A percentile compares a stretch with the other conserved stretches of the same genome.
Evolutionary conservation across 306 rosid species (phyloP).

Genomic region (Senna siamea): DNA sequence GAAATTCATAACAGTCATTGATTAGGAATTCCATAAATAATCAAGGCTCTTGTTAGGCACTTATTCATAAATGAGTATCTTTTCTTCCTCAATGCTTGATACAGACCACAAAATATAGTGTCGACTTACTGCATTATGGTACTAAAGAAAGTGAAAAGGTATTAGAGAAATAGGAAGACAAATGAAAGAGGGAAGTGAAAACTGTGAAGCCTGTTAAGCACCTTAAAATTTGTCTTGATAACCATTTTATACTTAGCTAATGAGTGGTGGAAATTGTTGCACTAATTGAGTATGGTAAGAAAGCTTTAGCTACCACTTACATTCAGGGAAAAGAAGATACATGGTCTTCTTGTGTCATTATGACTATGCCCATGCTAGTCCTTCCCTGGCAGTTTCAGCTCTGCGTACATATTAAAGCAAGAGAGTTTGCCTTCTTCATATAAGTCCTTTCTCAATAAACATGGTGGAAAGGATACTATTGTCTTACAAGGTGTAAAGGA

Average conservation of each 20-base stretch:
- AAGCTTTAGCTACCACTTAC: constrained; percentile 2
- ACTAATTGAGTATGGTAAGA: constrained; percentile 16
- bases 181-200: not conserved
- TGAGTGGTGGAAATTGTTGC: not conserved
- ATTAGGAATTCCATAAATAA: too few relatives aligned
- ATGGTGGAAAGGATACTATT: constrained; percentile 84
- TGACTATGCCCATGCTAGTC: constrained; percentile 4
- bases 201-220: not conserved
- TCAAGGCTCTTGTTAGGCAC: too few relatives aligned
- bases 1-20: too few relatives aligned
- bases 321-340: constrained; percentile 16
- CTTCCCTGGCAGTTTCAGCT: constrained; percentile 59
- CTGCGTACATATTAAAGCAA: constrained; percentile 92
- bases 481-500: constrained; percentile 81
- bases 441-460: constrained; percentile 90
- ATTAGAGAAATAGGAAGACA: not conserved
- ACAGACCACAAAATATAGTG: not conserved
- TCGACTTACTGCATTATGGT: not conserved
- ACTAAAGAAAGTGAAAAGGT: constrained; percentile 13
- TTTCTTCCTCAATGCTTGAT: constrained; percentile 25
- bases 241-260: constrained; percentile 8
- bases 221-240: constrained; percentile 7
- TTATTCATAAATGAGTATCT: too few relatives aligned
- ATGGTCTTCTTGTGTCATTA: not conserved
- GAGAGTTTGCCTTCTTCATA: constrained; percentile 92